These are phyloP conservation scores for Nematodospora anomalae DNA, from an alignment of 1,139 yeast species.

Conservation along the genomic window DNA sequence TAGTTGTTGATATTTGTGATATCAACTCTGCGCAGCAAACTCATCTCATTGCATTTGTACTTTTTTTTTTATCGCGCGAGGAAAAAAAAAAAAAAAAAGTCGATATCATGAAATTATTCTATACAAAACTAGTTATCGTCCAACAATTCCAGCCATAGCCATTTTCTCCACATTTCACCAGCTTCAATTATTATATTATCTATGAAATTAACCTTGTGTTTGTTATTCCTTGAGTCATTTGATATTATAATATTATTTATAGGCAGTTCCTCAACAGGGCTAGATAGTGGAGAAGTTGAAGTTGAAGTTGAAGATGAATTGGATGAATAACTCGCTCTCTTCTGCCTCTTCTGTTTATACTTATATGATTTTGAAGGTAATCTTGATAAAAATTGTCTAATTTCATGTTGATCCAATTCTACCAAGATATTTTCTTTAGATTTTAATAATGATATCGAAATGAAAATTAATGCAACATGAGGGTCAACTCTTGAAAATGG, in stretches of 20 bases:
- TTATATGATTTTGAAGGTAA: conserved; percentile 45
- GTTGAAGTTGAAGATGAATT: conserved; percentile 11
- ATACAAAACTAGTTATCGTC: conserved; percentile 35
- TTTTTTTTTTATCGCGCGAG: too few species aligned
- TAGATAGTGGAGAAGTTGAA: conserved; percentile 15
- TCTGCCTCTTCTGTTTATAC: conserved; percentile 22
- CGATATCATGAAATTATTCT: background rate
- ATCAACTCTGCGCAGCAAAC: too few species aligned
- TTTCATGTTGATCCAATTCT: conserved; percentile 89
- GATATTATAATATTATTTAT: conserved; percentile 26
- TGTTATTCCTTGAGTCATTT: conserved; percentile 30
- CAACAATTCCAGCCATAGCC: conserved; percentile 73
- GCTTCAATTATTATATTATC: conserved; percentile 75
- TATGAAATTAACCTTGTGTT: conserved; percentile 53
- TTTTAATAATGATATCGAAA: conserved; percentile 76
- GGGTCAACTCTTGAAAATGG: conserved; percentile 74
- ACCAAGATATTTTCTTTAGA: conserved; percentile 75
- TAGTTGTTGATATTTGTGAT: too few species aligned
- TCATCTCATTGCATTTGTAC: too few species aligned
- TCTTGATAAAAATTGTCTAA: conserved; percentile 71
- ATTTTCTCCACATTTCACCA: conserved; percentile 85
- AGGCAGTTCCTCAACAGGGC: conserved; percentile 14
- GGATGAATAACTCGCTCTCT: conserved; percentile 3
- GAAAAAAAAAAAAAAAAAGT: conserved; percentile 1
- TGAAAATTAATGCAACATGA: conserved; percentile 73